Conservation (phyloP, 2,329 filamentous ascomycete species). For the Bisporella sp. region DNA sequence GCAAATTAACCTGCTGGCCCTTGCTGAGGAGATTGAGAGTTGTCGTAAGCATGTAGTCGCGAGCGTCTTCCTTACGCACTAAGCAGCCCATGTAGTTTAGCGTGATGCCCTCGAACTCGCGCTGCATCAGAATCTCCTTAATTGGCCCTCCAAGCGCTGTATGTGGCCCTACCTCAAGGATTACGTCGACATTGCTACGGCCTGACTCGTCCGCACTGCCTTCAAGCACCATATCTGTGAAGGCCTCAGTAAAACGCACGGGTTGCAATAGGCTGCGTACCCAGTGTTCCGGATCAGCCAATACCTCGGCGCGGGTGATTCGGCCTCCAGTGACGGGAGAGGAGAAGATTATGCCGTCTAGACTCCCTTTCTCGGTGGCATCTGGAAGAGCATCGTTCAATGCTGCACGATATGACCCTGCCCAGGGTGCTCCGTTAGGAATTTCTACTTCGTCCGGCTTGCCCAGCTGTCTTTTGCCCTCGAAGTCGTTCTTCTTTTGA, state of each 20-base stretch:
- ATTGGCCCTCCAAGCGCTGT: slow-evolving; percentile 27
- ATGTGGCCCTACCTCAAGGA: slow-evolving; percentile 29
- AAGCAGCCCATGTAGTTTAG: slow-evolving; percentile 30
- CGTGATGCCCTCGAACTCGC: slow-evolving; percentile 29
- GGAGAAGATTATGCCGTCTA: background rate
- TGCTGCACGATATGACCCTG: background rate
- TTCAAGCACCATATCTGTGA: background rate
- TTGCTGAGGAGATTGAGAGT: slow-evolving; percentile 19
- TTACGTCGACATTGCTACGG: slow-evolving; percentile 1
- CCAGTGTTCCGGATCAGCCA: background rate
- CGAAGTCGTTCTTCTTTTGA: too few species aligned
- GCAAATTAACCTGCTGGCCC: slow-evolving; percentile 4
- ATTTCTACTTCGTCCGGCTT: background rate
- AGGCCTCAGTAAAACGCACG: background rate
- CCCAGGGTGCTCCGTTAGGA: background rate
- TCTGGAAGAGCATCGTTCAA: background rate
- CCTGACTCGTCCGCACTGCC: too few species aligned
- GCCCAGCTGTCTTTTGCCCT: background rate
- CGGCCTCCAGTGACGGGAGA: background rate
- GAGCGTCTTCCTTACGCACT: slow-evolving; percentile 42
- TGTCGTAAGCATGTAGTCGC: slow-evolving; percentile 35
- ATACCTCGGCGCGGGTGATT: too few species aligned
- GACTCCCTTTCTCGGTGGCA: background rate
- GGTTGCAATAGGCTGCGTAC: background rate
- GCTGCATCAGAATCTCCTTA: slow-evolving; percentile 12